These are phyloP conservation scores for Tetrahymena borealis DNA, from an alignment of 73 alveolate species.

Conservation along the genomic window DNA sequence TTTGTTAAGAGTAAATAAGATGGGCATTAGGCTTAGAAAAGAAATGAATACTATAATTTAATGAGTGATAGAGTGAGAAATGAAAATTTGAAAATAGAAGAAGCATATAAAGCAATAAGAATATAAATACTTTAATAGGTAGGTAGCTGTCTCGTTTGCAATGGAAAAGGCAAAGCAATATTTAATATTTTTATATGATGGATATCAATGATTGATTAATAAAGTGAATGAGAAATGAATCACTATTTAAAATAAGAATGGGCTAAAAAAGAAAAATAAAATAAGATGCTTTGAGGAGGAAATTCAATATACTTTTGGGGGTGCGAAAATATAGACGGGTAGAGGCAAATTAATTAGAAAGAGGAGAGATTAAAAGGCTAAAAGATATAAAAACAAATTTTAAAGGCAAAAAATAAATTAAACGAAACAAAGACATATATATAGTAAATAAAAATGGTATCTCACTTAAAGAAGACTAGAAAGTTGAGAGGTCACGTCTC, in stretches of 20 bases:
- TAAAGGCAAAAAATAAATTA: neutral
- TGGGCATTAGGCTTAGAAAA: too few relatives aligned
- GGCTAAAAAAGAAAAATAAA: neutral
- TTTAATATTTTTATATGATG: too few relatives aligned
- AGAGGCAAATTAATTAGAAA: slow-evolving; percentile 1
- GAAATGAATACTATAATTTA: too few relatives aligned
- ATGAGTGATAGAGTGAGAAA: too few relatives aligned
- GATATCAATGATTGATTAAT: neutral
- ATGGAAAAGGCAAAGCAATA: too few relatives aligned
- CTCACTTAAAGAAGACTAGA: slow-evolving; percentile 81
- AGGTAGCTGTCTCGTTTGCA: too few relatives aligned
- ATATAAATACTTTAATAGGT: too few relatives aligned
- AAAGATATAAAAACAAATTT: neutral
- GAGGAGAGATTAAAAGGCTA: slow-evolving; percentile 3
- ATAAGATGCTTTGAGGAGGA: neutral
- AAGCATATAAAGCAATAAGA: too few relatives aligned
- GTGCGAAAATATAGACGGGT: slow-evolving; percentile 2
- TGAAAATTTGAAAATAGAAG: too few relatives aligned
- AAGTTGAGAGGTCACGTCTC: slow-evolving; percentile 96
- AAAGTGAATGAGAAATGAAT: neutral
- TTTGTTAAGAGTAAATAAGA: too few relatives aligned
- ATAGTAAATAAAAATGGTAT: slow-evolving; percentile 56
- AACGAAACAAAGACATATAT: neutral
- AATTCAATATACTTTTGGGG: neutral
- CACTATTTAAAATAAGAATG: neutral